Evolutionary conservation across 805 yeast genomes (phyloP).

Genomic region (Candida morakotiae): DNA sequence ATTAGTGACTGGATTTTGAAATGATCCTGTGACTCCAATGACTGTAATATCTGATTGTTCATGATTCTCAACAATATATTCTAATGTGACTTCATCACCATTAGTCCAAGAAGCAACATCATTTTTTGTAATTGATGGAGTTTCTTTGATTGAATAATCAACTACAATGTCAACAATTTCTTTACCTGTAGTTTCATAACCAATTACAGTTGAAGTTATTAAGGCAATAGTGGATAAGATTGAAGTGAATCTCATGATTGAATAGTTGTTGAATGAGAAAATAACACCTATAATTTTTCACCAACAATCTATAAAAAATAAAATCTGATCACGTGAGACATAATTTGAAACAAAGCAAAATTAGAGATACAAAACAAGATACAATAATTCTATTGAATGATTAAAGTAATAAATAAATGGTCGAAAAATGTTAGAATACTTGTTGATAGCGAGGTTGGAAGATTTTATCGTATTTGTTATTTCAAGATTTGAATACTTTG

Average conservation of each 20-base stretch:
- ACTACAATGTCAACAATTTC: conserved; percentile 29
- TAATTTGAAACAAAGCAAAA: no score
- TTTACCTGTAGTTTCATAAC: conserved; percentile 9
- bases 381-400: no score
- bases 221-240: conserved; percentile 11
- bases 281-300: no score
- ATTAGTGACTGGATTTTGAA: conserved; percentile 53
- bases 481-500: no score
- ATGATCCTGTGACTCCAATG: conserved; percentile 67
- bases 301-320: no score
- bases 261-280: not conserved
- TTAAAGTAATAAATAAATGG: no score
- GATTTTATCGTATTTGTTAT: no score
- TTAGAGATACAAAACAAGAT: no score
- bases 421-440: no score
- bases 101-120: conserved; percentile 42
- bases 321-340: no score
- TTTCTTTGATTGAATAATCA: conserved; percentile 46
- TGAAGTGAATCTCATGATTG: conserved; percentile 14
- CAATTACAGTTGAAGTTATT: conserved; percentile 6
- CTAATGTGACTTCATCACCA: conserved; percentile 51
- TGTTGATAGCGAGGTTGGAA: no score
- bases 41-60: conserved; percentile 54
- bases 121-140: conserved; percentile 31
- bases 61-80: conserved; percentile 49